These are phyloP conservation scores for Angomonas ambiguus DNA, from an alignment of 208 protist species.

Conservation along the genomic window DNA sequence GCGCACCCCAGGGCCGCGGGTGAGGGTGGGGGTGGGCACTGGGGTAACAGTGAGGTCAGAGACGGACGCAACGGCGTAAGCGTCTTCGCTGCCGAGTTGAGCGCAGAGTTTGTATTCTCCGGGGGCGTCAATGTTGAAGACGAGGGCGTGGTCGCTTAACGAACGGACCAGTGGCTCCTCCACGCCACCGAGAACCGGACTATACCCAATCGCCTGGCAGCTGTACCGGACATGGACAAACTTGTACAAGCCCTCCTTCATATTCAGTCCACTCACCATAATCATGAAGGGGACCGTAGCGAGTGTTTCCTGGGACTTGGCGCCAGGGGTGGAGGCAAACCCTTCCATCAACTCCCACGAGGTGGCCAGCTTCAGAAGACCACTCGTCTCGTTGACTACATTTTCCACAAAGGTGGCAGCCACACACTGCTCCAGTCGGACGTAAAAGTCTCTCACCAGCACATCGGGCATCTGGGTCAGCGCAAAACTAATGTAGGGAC, in stretches of 20 bases:
- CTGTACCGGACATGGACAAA: slow-evolving; percentile 24
- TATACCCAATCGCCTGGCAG: slow-evolving; percentile 27
- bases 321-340: slow-evolving; percentile 19
- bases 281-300: slow-evolving; percentile 17
- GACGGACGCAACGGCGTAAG: slow-evolving; percentile 42
- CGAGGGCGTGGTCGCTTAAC: slow-evolving; percentile 6
- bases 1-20: slow-evolving; percentile 6
- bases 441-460: slow-evolving; percentile 27
- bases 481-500: slow-evolving; percentile 32
- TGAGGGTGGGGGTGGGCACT: slow-evolving; percentile 5
- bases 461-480: slow-evolving; percentile 24
- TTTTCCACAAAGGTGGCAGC: slow-evolving; percentile 16
- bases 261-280: slow-evolving; percentile 17
- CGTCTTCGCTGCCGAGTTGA: slow-evolving; percentile 18
- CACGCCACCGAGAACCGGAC: background rate
- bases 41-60: slow-evolving; percentile 12
- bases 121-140: slow-evolving; percentile 31
- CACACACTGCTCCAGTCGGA: slow-evolving; percentile 34
- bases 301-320: slow-evolving; percentile 10
- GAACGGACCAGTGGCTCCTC: background rate
- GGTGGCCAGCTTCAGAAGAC: slow-evolving; percentile 24
- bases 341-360: slow-evolving; percentile 26
- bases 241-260: slow-evolving; percentile 15
- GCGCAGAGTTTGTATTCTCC: slow-evolving; percentile 55
- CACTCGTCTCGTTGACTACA: slow-evolving; percentile 36